Percentiles rank a stretch among this genome's conserved stretches.
These are phyloP conservation scores for Tetramitus jugosus DNA, from an alignment of 208 protist species.

Conservation along the genomic window DNA sequence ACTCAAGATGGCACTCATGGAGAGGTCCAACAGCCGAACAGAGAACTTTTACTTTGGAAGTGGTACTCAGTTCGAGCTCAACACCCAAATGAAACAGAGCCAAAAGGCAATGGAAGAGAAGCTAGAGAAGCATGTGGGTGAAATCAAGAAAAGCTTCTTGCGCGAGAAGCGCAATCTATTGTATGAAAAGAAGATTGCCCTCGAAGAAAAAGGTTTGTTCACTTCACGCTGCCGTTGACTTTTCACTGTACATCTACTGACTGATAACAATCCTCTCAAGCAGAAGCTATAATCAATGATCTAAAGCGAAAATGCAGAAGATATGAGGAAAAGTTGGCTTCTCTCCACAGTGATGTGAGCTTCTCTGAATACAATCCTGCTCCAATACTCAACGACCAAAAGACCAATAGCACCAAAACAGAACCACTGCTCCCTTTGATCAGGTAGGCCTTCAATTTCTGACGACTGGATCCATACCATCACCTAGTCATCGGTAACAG, in stretches of 20 bases:
- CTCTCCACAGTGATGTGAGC: no score
- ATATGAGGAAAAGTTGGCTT: background rate
- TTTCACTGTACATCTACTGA: no score
- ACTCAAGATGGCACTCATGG: background rate
- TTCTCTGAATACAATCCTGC: no score
- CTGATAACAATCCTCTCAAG: no score
- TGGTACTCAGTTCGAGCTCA: background rate
- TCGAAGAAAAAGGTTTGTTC: background rate
- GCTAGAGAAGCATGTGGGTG: background rate
- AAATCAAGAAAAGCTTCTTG: background rate
- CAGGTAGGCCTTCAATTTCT: no score
- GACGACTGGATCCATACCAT: no score
- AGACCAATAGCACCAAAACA: no score
- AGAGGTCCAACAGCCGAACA: background rate
- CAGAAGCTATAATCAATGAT: no score
- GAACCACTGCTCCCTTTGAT: no score
- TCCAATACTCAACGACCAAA: no score
- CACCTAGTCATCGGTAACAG: no score
- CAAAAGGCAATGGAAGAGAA: conserved; percentile 2
- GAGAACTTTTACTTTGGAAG: background rate
- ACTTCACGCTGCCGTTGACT: no score
- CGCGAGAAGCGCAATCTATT: background rate
- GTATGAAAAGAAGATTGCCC: background rate
- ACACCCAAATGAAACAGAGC: background rate
- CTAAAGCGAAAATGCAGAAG: background rate